Evolutionary conservation across 2,329 filamentous ascomycete genomes (phyloP), one percentile per base, ranked within the genome.

Genomic region (Catunica adiposa): DNA sequence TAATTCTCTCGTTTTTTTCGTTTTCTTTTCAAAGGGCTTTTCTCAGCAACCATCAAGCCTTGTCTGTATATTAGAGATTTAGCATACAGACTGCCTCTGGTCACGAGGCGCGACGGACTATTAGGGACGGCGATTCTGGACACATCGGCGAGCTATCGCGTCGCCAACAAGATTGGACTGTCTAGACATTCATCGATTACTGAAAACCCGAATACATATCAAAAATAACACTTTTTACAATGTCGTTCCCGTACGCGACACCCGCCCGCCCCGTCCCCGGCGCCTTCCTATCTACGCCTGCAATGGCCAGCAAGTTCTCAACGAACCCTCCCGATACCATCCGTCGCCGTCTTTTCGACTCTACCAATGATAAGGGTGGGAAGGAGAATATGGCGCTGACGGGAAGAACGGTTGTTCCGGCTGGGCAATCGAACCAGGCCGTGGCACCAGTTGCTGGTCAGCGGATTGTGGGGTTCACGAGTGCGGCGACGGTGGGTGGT

Each of bases 231-330:
- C n/a, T n/a, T n/a, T n/a, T n/a, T n/a, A n/a, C 38, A 14, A 82
- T 82, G 78, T 72, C 78, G 53, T 76, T 78, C 61, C 69, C 73
- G 23, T 70, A 71, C 61, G 71, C 70, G 60, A 86, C 86, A 56
- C 86, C 86, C 40, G 75, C 83, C 70, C 80, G 84, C 63, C 79
- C 79, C 59, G 73, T 88, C 51, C 86, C 86, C 47, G 86, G 86
- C 71, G 82, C 82, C 63, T 90, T 83, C 65, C 70, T 88, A 64
- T 79, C 83, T 63, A 90, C 86, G 22, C 86, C 86, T 51, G 84
- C 82, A 56, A 72, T 76, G 37, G 67, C 70, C 73, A 68, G 62
- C 62, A 66, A 54, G 66, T 52, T 62, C 51, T 62, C 54, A 37
- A 53, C 26, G 26, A 46, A 58, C 52, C 63, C 38, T 62, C 67